A percentile compares a stretch with the other conserved stretches of the same genome.
Evolutionary conservation across 768 basidiomycete genomes (phyloP).

Genomic region (Boletus reticuloceps): DNA sequence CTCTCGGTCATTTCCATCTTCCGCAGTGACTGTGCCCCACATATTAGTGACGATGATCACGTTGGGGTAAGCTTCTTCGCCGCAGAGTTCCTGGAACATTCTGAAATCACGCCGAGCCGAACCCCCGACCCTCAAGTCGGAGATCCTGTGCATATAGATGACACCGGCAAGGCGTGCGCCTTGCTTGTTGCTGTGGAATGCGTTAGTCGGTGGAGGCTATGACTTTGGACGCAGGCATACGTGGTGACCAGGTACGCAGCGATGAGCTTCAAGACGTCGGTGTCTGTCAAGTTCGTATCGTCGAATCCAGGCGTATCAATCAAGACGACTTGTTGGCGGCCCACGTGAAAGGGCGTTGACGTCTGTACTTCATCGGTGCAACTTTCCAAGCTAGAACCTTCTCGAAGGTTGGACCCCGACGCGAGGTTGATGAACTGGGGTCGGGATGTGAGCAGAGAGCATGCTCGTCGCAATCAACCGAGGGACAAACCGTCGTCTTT

Average conservation of each 20-base stretch:
- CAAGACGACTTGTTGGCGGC: conserved; percentile 41
- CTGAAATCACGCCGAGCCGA: conserved; percentile 47
- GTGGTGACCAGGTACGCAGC: conserved; percentile 37
- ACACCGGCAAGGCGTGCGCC: conserved; percentile 43
- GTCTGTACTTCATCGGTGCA: conserved; percentile 35
- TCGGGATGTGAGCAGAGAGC: not conserved
- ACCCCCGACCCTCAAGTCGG: conserved; percentile 47
- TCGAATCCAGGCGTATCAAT: conserved; percentile 68
- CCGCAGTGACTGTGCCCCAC: conserved; percentile 43
- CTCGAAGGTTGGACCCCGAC: conserved; percentile 31
- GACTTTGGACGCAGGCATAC: conserved; percentile 13
- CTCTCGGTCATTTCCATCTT: conserved; percentile 41
- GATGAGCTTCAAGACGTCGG: conserved; percentile 50
- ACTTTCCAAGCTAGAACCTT: conserved; percentile 35
- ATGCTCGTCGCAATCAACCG: not conserved
- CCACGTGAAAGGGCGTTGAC: conserved; percentile 23
- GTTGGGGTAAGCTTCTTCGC: conserved; percentile 46
- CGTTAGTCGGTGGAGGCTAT: conserved; percentile 6
- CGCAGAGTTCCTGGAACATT: conserved; percentile 54
- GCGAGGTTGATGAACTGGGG: conserved; percentile 38
- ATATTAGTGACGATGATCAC: conserved; percentile 53
- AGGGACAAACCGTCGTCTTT: conserved; percentile 31
- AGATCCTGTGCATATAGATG: conserved; percentile 53
- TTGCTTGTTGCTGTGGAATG: conserved; percentile 30
- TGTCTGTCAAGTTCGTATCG: conserved; percentile 49